Evolutionary conservation across 1,139 yeast species (phyloP), one percentile per base, ranked within the genome.

Genomic region (Pichia sp.): DNA sequence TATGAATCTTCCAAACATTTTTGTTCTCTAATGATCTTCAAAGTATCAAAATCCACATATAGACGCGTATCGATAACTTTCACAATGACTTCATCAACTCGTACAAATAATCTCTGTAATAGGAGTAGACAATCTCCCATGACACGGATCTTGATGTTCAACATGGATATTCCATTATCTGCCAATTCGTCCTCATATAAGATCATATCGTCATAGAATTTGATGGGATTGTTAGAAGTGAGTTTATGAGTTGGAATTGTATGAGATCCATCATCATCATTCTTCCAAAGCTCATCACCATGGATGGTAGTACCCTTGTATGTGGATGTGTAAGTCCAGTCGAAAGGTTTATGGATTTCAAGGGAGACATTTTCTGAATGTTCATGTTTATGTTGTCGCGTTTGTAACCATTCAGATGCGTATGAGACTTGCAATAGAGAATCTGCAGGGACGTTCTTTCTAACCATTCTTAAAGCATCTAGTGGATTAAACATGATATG

Each of bases 141-240:
- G 3, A 87, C 96, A 47, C 99, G 65, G 21, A 93, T 74, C 57
- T 87, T 87, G 22, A 80, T 77, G 36, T 78, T 75, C 37, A 85
- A 61, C 39, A 85, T 71, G 0, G 93, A 77, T 19, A 86, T 82
- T 4, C 99, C 99, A 56, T 91, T 91, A 58, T 91, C 99, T 4
- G 95, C 98, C 39, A 91, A 66, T 56, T 91, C 99, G 53, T 91
- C 98, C 55, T 91, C 99, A 54, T 74, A 93, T 23, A 93, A 64
- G 7, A 85, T 75, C 61, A 86, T 76, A 50, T 88, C 96, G 55
- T 87, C 97, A 54, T 76, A 91, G 55, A 85, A 86, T 35, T 86
- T 56, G 31, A 91, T 91, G 3, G 95, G 96, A 50, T 87, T 96
- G 25, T 49, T 47, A 6, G 83, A 88, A 39, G 69, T 67, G 33